Evolutionary conservation across 352 stramenopile genomes (phyloP), one percentile per base, ranked within the genome.

Genomic region (Pythium dissotocum): DNA sequence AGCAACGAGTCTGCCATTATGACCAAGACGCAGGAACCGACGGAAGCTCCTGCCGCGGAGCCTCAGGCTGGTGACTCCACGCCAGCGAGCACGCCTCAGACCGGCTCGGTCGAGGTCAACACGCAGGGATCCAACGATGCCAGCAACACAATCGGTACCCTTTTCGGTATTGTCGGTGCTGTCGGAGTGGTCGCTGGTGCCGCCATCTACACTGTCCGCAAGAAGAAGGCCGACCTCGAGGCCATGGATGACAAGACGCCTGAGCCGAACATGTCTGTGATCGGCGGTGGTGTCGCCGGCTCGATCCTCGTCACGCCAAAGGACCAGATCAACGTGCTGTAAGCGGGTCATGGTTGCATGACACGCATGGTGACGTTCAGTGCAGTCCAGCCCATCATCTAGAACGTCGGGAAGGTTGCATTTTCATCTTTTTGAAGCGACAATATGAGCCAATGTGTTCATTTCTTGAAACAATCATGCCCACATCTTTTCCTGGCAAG

Each of bases 241-340:
- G 77, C 77, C 58, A 74, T 85, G 63, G 79, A 85, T 49, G 76
- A 69, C 73, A 87, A 87, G 77, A 83, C 77, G 30, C 77, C 79
- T 13, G 28, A 44, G 16, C 36, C 36, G 0, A 44, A 44, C 36
- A 44, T 44, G 36, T 44, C 36, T 14, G 36, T 44, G 7, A 14
- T 44, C 7, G 36, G 36, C 16, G 36, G 36, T 12, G 36, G 36
- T 12, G 36, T 44, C 36, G 36, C 36, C 1, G 36, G 36, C 36
- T 44, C 36, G 6, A 44, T 44, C 36, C 36, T 44, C 36, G 36
- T 44, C 36, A 44, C 36, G 36, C 36, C 36, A 44, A 44, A 44
- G 36, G 36, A 44, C 10, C 36, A 44, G 36, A 44, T 44, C 36
- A 44, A 44, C 36, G 36, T 44, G 36, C 36, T 44, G 36, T 44